phyloP scores from a whole-genome alignment of 805 yeast genomes.

The Wickerhamiella spandovensis region DNA sequence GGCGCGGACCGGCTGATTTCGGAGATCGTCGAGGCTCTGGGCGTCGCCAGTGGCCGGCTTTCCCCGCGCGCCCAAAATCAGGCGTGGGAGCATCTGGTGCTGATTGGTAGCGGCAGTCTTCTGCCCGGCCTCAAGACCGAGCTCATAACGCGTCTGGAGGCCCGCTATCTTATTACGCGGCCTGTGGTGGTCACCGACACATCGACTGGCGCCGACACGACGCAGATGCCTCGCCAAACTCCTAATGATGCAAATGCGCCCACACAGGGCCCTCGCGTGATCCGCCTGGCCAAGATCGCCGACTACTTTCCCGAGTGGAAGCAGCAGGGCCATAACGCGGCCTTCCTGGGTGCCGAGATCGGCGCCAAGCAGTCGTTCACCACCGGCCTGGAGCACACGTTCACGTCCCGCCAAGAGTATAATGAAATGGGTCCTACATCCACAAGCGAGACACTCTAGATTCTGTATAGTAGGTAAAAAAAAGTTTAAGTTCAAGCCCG shows the following conservation, averaged over 20 bases:
- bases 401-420: slow-evolving; percentile 55
- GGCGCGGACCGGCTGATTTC: slow-evolving; percentile 55
- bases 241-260: slow-evolving; percentile 16
- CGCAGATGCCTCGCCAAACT: slow-evolving; percentile 6
- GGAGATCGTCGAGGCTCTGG: slow-evolving; percentile 40
- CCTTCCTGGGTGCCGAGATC: slow-evolving; percentile 78
- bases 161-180: slow-evolving; percentile 37
- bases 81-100: slow-evolving; percentile 68
- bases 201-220: neutral
- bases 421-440: slow-evolving; percentile 62
- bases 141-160: slow-evolving; percentile 42
- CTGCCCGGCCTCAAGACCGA: slow-evolving; percentile 70
- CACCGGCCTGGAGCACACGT: slow-evolving; percentile 46
- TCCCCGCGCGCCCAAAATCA: slow-evolving; percentile 65
- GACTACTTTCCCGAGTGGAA: slow-evolving; percentile 96
- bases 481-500: no score
- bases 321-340: slow-evolving; percentile 59
- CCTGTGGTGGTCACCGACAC: slow-evolving; percentile 8
- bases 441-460: neutral
- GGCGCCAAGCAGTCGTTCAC: slow-evolving; percentile 75
- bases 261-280: slow-evolving; percentile 68
- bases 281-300: slow-evolving; percentile 58
- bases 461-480: no score
- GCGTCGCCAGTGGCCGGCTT: slow-evolving; percentile 39
- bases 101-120: slow-evolving; percentile 65